Base-by-base conservation (phyloP, 2,329 filamentous ascomycete genomes). In the Pestalotiopsis sp. region DNA sequence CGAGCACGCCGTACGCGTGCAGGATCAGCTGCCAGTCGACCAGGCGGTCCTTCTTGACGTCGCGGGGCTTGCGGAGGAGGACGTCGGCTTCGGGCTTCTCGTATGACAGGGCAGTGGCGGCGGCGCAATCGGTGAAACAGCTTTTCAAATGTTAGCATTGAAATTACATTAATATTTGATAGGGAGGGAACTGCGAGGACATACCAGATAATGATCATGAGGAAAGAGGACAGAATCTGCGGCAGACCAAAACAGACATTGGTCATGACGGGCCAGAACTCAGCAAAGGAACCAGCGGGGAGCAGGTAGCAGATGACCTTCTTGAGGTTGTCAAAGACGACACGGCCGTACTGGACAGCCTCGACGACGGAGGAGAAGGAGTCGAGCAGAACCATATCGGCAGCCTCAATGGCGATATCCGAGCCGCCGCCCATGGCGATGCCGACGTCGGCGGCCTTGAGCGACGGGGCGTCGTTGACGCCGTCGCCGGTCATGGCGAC, bases 401-500 rank as follows among this genome's bases (percentile, higher is more conserved):
- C 92, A 0, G 92, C 92, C 66, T 92, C 92, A 71, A 96, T 90
- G 4, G 94, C 94, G 45, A 97, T 92, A 76, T 97, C 94, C 0
- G 91, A 94, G 4, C 94, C 94, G 0, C 90, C 91, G 1, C 92
- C 92, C 73, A 97, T 90, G 1, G 93, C 92, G 70, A 97, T 95
- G 68, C 93, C 93, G 1, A 97, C 89, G 73, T 97, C 94, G 17
- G 94, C 93, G 0, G 90, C 90, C 2, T 92, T 90, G 4, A 97
- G 87, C 2, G 94, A 94, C 0, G 94, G 93, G 0, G 93, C 92
- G 76, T 97, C 94, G 74, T 97, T 97, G 73, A 95, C 93, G 20
- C 94, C 94, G 73, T 97, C 94, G 49, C 94, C 94, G 2, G 95
- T 93, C 89, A 97, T 96, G 52, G 90, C 94, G 0, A 97, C 89